phyloP scores from a whole-genome alignment of 805 yeast species.

The Candida tibetensis region DNA sequence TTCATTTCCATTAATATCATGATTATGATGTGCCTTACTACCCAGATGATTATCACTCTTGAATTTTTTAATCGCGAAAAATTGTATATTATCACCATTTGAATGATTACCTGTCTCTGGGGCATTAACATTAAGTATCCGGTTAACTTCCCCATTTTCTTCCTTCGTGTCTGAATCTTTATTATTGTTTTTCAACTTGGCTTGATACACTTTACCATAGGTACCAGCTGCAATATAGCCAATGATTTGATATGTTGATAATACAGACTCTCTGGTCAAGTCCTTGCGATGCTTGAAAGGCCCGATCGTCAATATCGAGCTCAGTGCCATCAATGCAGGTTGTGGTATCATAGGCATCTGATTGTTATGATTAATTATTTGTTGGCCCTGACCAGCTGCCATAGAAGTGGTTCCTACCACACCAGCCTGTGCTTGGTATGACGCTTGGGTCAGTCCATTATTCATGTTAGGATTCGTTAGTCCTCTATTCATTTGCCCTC shows the following conservation, averaged over 20 bases:
- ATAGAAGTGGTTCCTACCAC: background rate
- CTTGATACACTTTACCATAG: constrained; percentile 93
- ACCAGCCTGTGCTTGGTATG: background rate
- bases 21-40: constrained; percentile 30
- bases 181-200: constrained; percentile 45
- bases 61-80: constrained; percentile 91
- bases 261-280: constrained; percentile 62
- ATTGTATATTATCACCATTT: constrained; percentile 18
- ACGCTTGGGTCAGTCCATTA: background rate
- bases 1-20: constrained; percentile 71
- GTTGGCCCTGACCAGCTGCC: background rate
- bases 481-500: background rate
- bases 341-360: constrained; percentile 15
- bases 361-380: constrained; percentile 3
- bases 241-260: constrained; percentile 80
- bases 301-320: constrained; percentile 38
- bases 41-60: constrained; percentile 66
- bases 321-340: constrained; percentile 38
- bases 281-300: constrained; percentile 56
- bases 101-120: background rate
- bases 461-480: background rate
- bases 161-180: constrained; percentile 7
- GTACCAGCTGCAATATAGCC: constrained; percentile 99
- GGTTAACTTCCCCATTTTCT: background rate
- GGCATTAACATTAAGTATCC: background rate